These are phyloP conservation scores for Candida nanaspora DNA, from an alignment of 805 yeast genomes.

Conservation along the genomic window DNA sequence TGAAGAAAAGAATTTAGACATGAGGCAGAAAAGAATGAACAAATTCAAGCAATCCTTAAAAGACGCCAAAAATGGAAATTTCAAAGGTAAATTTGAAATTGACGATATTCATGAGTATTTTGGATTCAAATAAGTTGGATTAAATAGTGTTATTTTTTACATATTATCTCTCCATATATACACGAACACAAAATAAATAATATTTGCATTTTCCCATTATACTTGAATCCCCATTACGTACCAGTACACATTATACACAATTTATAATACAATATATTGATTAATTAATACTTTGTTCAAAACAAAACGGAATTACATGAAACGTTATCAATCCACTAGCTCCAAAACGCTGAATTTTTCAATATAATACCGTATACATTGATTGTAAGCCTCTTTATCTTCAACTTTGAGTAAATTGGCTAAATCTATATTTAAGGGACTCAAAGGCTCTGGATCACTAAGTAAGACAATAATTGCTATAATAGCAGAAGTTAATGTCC, in stretches of 20 bases:
- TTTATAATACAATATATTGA: too few species aligned
- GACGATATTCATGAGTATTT: slow-evolving; percentile 24
- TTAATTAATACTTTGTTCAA: too few species aligned
- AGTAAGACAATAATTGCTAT: slow-evolving; percentile 52
- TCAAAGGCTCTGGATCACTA: slow-evolving; percentile 61
- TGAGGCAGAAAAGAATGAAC: slow-evolving; percentile 9
- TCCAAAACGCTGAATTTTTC: slow-evolving; percentile 12
- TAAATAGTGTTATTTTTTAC: not conserved
- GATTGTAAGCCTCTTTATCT: slow-evolving; percentile 36
- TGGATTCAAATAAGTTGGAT: slow-evolving; percentile 18
- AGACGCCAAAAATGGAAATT: slow-evolving; percentile 17
- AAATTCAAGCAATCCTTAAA: slow-evolving; percentile 12
- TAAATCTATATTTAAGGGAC: slow-evolving; percentile 65
- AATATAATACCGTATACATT: slow-evolving; percentile 34
- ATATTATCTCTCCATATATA: not conserved
- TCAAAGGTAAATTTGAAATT: slow-evolving; percentile 12
- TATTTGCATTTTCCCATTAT: not conserved
- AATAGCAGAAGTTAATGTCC: slow-evolving; percentile 51
- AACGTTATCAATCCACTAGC: too few species aligned
- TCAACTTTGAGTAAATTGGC: slow-evolving; percentile 50
- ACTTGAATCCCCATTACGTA: too few species aligned
- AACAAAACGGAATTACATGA: too few species aligned
- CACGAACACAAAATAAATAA: too few species aligned
- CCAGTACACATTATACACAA: too few species aligned
- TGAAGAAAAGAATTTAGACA: slow-evolving; percentile 17